These are phyloP conservation scores for Neurospora tetrasperma DNA, from an alignment of 495 filamentous ascomycete species.

Conservation along the genomic window DNA sequence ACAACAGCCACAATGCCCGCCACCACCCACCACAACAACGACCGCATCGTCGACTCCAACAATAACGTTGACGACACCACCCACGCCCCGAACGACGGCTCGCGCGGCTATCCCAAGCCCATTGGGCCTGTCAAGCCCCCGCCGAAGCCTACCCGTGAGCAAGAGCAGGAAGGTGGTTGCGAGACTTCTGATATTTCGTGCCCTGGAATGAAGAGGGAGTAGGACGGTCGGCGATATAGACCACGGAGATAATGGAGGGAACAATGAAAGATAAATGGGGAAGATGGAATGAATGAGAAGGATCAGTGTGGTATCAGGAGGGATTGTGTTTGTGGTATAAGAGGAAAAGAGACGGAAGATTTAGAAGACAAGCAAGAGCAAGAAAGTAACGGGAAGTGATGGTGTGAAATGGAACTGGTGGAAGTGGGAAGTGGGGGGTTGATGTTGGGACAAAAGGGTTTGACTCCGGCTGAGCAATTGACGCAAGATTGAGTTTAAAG, in stretches of 20 bases:
- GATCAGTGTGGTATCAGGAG: not conserved
- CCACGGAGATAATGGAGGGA: too few species aligned
- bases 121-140: not conserved
- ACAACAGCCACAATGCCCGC: not conserved
- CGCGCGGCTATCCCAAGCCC: not conserved
- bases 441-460: not conserved
- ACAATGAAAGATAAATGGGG: not conserved
- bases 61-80: not conserved
- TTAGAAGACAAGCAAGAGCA: too few species aligned
- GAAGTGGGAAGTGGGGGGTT: not conserved
- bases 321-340: not conserved
- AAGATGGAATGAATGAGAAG: not conserved
- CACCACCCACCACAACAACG: not conserved
- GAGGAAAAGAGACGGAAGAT: too few species aligned
- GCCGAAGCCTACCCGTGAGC: not conserved
- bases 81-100: not conserved
- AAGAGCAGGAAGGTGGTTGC: not conserved
- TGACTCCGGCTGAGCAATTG: not conserved
- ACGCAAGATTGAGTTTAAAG: not conserved
- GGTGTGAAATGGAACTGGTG: not conserved
- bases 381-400: too few species aligned
- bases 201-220: not conserved
- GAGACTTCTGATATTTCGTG: not conserved
- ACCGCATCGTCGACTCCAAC: not conserved
- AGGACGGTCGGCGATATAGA: not conserved